Evolutionary conservation across 176 grass and related monocot genomes (phyloP).

Genomic region (Phoenix dactylifera): DNA sequence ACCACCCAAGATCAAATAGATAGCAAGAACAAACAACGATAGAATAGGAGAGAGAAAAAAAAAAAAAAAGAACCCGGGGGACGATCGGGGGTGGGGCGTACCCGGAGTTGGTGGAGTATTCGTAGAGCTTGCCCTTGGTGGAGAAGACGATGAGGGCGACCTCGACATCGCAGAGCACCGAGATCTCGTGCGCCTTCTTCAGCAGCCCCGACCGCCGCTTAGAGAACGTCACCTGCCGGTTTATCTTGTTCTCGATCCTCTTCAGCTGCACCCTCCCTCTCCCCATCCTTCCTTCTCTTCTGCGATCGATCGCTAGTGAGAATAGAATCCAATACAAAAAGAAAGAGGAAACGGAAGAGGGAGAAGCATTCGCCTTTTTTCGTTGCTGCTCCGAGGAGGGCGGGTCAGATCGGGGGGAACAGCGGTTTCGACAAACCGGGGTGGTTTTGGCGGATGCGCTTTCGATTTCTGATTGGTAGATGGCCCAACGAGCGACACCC

Average conservation of each 20-base stretch:
- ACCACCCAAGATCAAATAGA: no score
- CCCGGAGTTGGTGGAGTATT: conserved; percentile 35
- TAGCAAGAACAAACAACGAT: no score
- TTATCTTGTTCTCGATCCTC: conserved; percentile 63
- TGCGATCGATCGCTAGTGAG: no score
- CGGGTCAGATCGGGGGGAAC: conserved; percentile 16
- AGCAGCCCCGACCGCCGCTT: conserved; percentile 56
- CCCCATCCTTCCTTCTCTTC: not conserved
- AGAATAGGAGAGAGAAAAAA: not conserved
- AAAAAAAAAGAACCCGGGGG: no score
- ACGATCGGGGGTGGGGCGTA: not conserved
- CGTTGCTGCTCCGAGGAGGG: not conserved
- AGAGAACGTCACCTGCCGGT: conserved; percentile 64
- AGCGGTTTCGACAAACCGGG: conserved; percentile 26
- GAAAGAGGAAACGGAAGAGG: no score
- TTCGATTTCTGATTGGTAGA: conserved; percentile 28
- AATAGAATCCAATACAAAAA: no score
- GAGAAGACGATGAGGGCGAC: conserved; percentile 61
- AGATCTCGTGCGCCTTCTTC: conserved; percentile 66
- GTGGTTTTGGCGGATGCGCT: conserved; percentile 22
- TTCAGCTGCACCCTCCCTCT: conserved; percentile 52
- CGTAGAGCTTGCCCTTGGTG: conserved; percentile 33
- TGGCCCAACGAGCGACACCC: no score
- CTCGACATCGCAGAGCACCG: conserved; percentile 57
- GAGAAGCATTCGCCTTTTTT: no score